Percentiles rank a stretch among this genome's conserved stretches.
These are phyloP conservation scores for Phytophthora cajani DNA, from an alignment of 352 stramenopile species.

Conservation along the genomic window DNA sequence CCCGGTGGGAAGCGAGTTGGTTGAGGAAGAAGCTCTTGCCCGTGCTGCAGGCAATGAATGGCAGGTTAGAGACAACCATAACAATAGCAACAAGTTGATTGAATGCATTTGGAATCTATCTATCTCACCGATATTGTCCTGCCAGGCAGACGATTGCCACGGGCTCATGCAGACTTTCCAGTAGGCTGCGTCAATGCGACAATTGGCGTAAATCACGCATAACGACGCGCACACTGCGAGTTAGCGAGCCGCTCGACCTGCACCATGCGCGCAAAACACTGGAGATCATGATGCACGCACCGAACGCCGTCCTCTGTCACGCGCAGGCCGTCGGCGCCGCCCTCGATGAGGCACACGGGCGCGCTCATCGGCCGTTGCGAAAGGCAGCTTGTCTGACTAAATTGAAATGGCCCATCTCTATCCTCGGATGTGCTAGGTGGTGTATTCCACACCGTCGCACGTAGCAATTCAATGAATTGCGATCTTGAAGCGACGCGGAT, in stretches of 20 bases:
- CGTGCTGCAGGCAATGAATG: constrained; percentile 44
- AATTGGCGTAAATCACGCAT: constrained; percentile 3
- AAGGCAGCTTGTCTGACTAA: not conserved
- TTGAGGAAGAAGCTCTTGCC: constrained; percentile 92
- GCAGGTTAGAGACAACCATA: not conserved
- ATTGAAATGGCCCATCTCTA: constrained; percentile 21
- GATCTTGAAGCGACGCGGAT: constrained; percentile 40
- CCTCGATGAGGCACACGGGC: constrained; percentile 71
- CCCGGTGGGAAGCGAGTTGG: constrained; percentile 57
- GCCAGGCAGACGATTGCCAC: constrained; percentile 83
- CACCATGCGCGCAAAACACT: not conserved
- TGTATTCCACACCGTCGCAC: constrained; percentile 12
- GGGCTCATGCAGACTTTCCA: constrained; percentile 71
- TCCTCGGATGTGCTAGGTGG: constrained; percentile 25
- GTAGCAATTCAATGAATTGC: constrained; percentile 29
- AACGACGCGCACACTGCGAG: not conserved
- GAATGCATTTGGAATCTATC: not conserved
- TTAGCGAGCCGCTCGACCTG: constrained; percentile 11
- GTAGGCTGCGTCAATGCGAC: constrained; percentile 40
- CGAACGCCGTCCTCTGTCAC: constrained; percentile 60
- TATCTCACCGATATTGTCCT: constrained; percentile 75
- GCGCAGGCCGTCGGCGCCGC: constrained; percentile 53
- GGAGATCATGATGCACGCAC: constrained; percentile 27
- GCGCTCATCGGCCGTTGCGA: constrained; percentile 11
- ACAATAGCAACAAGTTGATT: not conserved